These are phyloP conservation scores for Zasmidium citrigriseum DNA, from an alignment of 2,329 filamentous ascomycete species.

Conservation along the genomic window DNA sequence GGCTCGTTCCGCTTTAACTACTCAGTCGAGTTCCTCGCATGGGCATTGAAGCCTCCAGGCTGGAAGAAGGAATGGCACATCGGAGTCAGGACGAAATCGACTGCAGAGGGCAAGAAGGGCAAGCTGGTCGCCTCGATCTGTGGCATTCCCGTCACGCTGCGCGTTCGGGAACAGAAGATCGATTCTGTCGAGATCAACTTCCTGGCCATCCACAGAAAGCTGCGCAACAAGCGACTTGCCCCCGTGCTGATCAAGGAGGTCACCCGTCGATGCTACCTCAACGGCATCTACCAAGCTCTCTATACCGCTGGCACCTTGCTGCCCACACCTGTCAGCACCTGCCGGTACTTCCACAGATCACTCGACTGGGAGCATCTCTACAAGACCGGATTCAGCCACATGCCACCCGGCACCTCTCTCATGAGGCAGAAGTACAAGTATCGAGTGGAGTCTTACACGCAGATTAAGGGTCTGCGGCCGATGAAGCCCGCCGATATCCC, in stretches of 20 bases:
- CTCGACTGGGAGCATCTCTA: constrained; percentile 96
- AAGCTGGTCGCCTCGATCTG: constrained; percentile 96
- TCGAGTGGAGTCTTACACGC: constrained; percentile 69
- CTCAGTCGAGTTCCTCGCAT: constrained; percentile 82
- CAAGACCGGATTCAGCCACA: constrained; percentile 88
- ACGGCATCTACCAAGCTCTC: constrained; percentile 89
- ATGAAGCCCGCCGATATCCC: constrained; percentile 81
- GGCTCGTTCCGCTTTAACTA: constrained; percentile 99
- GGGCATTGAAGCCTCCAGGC: constrained; percentile 91
- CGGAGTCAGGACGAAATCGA: constrained; percentile 70
- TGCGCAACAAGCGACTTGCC: constrained; percentile 86
- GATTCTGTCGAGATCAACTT: constrained; percentile 95
- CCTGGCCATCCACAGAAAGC: constrained; percentile 96
- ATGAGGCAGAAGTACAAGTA: constrained; percentile 84
- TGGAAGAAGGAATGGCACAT: constrained; percentile 96
- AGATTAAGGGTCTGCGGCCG: constrained; percentile 72
- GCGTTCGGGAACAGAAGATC: constrained; percentile 74
- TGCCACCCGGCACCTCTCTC: constrained; percentile 81
- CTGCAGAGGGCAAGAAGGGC: constrained; percentile 62
- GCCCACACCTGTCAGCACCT: constrained; percentile 88
- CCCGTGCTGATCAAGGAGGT: constrained; percentile 98
- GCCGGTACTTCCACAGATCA: constrained; percentile 91
- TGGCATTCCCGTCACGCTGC: constrained; percentile 81
- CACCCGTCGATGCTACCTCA: constrained; percentile 84
- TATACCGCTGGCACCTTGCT: constrained; percentile 92